Conservation (phyloP, 169 alveolate genomes). For the Plasmodium vivax region DNA sequence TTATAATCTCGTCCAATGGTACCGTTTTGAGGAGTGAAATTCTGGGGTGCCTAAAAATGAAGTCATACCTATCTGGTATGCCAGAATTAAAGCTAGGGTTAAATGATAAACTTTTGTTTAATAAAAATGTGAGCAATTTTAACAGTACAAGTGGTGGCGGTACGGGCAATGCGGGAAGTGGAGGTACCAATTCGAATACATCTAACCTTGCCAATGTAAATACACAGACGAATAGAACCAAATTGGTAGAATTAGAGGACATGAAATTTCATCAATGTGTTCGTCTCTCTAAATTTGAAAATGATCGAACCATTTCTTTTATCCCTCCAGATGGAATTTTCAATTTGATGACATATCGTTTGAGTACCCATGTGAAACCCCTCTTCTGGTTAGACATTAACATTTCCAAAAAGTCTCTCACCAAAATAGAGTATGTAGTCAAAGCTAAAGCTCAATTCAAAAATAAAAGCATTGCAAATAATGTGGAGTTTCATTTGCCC, state of each 20-base stretch:
- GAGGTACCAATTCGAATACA: conserved; percentile 77
- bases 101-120: conserved; percentile 94
- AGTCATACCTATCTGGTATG: conserved; percentile 98
- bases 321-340: conserved; percentile 99
- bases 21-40: conserved; percentile 97
- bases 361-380: conserved; percentile 96
- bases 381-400: conserved; percentile 96
- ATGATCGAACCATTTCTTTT: conserved; percentile 97
- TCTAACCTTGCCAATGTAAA: conserved; percentile 76
- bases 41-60: conserved; percentile 96
- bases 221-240: conserved; percentile 52
- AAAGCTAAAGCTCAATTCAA: conserved; percentile 94
- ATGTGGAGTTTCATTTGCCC: conserved; percentile 97
- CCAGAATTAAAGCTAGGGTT: conserved; percentile 98
- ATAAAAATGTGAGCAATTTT: conserved; percentile 71
- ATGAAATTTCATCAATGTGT: conserved; percentile 99
- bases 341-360: conserved; percentile 98
- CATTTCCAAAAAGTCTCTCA: conserved; percentile 91
- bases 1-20: conserved; percentile 89
- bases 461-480: conserved; percentile 96
- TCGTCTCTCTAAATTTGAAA: conserved; percentile 85
- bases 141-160: conserved; percentile 10
- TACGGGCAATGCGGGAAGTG: background rate
- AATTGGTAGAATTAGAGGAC: conserved; percentile 98
- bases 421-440: conserved; percentile 94